Evolutionary conservation across 805 yeast genomes (phyloP).

Genomic region (Candida oleophila): DNA sequence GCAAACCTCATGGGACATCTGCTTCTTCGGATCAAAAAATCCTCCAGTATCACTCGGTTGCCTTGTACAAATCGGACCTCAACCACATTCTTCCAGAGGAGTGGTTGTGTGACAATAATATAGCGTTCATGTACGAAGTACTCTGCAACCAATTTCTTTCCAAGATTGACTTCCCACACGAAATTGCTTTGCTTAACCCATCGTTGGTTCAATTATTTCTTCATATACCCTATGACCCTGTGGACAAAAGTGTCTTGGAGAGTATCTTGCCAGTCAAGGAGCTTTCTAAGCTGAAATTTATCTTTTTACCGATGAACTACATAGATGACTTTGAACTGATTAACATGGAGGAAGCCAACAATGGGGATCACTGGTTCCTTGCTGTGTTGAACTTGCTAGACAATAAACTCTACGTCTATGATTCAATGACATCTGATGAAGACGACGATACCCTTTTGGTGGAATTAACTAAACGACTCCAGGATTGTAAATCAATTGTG

Average conservation of each 20-base stretch:
- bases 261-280: constrained; percentile 31
- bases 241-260: constrained; percentile 2
- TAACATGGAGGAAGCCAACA: constrained; percentile 50
- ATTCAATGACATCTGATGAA: constrained; percentile 52
- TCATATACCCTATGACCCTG: constrained; percentile 35
- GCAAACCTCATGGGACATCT: background rate
- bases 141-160: constrained; percentile 22
- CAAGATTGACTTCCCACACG: constrained; percentile 14
- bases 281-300: constrained; percentile 36
- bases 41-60: constrained; percentile 54
- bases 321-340: constrained; percentile 45
- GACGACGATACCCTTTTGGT: constrained; percentile 24
- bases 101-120: constrained; percentile 74
- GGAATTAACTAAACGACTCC: constrained; percentile 21
- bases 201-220: constrained; percentile 62
- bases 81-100: constrained; percentile 58
- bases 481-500: constrained; percentile 21
- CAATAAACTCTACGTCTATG: constrained; percentile 52
- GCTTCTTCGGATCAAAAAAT: constrained; percentile 23
- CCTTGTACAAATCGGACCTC: constrained; percentile 59
- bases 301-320: constrained; percentile 70
- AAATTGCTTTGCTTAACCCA: constrained; percentile 47
- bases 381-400: constrained; percentile 52
- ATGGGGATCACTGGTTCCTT: constrained; percentile 79
- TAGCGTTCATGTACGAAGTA: constrained; percentile 61